These are phyloP conservation scores for Centella asiatica DNA, from an alignment of 129 eudicot species.

Conservation along the genomic window DNA sequence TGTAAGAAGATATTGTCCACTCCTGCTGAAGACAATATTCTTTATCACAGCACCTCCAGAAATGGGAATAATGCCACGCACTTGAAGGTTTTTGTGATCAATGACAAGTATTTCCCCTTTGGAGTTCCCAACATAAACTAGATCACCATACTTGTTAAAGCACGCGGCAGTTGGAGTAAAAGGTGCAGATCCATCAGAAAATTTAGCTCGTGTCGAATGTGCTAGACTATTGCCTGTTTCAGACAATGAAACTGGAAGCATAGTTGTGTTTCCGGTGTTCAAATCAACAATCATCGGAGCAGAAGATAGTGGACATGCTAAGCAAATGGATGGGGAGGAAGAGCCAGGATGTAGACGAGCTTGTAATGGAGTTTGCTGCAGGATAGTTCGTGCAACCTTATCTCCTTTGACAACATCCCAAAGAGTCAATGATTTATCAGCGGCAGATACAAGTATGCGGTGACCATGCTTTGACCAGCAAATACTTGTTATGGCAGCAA, in stretches of 20 bases:
- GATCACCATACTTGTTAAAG: conserved; percentile 77
- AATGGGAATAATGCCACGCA: conserved; percentile 50
- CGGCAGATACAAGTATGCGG: conserved; percentile 71
- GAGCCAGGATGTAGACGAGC: conserved; percentile 83
- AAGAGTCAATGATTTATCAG: conserved; percentile 70
- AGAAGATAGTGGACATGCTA: conserved; percentile 83
- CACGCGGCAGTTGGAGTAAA: conserved; percentile 78
- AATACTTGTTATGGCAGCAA: conserved; percentile 77
- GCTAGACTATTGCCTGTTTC: conserved; percentile 28
- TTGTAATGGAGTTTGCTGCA: conserved; percentile 76
- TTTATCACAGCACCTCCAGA: conserved; percentile 72
- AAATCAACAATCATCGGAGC: conserved; percentile 89
- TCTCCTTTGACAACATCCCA: conserved; percentile 90
- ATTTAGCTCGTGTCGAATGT: conserved; percentile 42
- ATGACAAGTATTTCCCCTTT: conserved; percentile 78
- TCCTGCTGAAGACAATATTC: conserved; percentile 71
- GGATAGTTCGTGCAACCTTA: conserved; percentile 41
- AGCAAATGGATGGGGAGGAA: conserved; percentile 55
- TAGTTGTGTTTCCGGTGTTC: conserved; percentile 34
- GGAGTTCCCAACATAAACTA: conserved; percentile 79
- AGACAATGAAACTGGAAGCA: conserved; percentile 60
- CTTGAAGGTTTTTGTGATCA: conserved; percentile 37
- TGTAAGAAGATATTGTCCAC: conserved; percentile 77
- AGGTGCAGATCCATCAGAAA: conserved; percentile 65
- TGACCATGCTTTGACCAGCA: conserved; percentile 90